Evolutionary conservation across 2,329 filamentous ascomycete genomes (phyloP).

Genomic region (Tolypocladium capitatum): DNA sequence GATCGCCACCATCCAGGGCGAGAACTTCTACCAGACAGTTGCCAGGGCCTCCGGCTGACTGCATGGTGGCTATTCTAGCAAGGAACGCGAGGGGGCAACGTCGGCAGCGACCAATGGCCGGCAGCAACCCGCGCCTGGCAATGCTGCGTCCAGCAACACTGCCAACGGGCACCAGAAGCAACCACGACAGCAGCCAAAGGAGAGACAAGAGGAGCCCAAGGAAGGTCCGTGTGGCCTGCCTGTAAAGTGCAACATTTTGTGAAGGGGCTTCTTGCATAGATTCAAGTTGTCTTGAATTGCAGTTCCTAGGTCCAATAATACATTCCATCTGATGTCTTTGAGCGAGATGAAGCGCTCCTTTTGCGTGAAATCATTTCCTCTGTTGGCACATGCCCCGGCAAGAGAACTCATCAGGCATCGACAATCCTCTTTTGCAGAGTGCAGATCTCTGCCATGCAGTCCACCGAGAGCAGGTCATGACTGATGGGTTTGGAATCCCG

Average conservation of each 20-base stretch:
- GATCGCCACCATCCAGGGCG: constrained; percentile 71
- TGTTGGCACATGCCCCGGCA: neutral
- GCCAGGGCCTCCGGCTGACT: constrained; percentile 67
- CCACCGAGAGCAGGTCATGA: constrained; percentile 12
- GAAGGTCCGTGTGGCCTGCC: constrained; percentile 69
- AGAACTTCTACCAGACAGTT: constrained; percentile 67
- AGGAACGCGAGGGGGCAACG: constrained; percentile 12
- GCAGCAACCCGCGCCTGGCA: constrained; percentile 5
- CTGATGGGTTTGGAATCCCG: constrained; percentile 9
- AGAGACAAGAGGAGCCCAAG: constrained; percentile 29
- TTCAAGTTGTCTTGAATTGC: neutral
- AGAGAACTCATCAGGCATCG: neutral
- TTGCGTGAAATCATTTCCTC: neutral
- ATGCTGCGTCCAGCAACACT: neutral
- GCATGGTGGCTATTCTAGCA: constrained; percentile 40
- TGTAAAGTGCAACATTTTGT: constrained; percentile 58
- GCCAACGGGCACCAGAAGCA: constrained; percentile 4
- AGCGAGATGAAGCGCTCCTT: neutral
- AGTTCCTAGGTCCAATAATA: neutral
- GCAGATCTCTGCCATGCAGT: constrained; percentile 17
- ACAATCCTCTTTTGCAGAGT: constrained; percentile 12
- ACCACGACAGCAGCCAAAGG: constrained; percentile 12
- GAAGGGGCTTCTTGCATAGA: constrained; percentile 9
- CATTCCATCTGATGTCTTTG: no score
- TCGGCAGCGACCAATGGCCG: constrained; percentile 10